Percentiles rank a stretch among this genome's conserved stretches.
These are phyloP conservation scores for Globisporangium cederbergense DNA, from an alignment of 352 stramenopile species.

Conservation along the genomic window DNA sequence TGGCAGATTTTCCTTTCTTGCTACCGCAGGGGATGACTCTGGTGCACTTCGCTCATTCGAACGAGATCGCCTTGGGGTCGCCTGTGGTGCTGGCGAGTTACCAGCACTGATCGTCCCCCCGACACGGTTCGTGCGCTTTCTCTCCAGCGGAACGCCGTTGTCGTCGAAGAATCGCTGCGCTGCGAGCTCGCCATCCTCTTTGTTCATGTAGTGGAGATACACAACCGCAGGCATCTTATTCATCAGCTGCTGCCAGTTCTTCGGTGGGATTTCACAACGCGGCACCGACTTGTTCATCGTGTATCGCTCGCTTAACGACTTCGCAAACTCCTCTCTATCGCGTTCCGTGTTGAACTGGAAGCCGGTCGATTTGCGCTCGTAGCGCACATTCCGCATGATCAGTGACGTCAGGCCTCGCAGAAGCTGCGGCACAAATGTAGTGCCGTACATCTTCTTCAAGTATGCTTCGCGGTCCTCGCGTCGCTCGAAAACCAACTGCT, in stretches of 20 bases:
- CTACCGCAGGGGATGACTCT: conserved; percentile 8
- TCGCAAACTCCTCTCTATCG: conserved; percentile 49
- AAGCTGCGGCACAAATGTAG: conserved; percentile 43
- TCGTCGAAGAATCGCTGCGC: conserved; percentile 42
- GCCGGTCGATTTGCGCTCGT: conserved; percentile 53
- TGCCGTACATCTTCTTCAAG: conserved; percentile 53
- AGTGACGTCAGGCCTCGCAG: conserved; percentile 38
- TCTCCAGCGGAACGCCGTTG: conserved; percentile 30
- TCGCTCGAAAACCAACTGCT: conserved; percentile 36
- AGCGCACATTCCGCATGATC: conserved; percentile 43
- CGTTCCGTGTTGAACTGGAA: conserved; percentile 61
- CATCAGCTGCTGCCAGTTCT: conserved; percentile 53
- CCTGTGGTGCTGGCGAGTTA: conserved; percentile 19
- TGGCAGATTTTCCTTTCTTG: conserved; percentile 4
- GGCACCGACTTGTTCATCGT: conserved; percentile 46
- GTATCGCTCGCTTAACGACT: conserved; percentile 42
- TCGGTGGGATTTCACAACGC: conserved; percentile 45
- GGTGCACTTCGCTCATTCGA: conserved; percentile 29
- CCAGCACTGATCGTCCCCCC: conserved; percentile 27
- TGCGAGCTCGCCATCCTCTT: conserved; percentile 42
- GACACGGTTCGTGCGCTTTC: conserved; percentile 35
- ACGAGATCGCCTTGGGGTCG: conserved; percentile 22
- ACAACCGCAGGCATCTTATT: conserved; percentile 29
- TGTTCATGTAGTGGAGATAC: conserved; percentile 54
- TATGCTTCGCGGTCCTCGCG: conserved; percentile 42